These are phyloP conservation scores for Didymella lethalis DNA, from an alignment of 2,329 filamentous ascomycete species.

Conservation along the genomic window DNA sequence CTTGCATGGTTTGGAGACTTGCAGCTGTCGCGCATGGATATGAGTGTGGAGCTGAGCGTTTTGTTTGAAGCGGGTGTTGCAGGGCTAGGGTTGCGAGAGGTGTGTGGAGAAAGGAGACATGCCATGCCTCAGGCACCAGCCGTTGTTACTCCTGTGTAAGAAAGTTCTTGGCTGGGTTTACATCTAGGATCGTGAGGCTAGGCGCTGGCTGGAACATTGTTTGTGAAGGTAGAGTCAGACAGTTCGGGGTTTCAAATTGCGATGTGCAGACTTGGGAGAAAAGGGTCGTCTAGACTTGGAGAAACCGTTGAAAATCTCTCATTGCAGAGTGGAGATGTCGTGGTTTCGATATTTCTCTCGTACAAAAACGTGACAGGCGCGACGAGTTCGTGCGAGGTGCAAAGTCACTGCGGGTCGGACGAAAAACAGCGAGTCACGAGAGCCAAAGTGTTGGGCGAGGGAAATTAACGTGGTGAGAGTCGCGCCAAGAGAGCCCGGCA, in stretches of 20 bases:
- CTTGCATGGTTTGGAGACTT: not conserved
- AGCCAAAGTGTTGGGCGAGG: conserved; percentile 10
- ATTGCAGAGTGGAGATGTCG: not conserved
- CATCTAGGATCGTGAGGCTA: not conserved
- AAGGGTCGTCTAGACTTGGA: conserved; percentile 10
- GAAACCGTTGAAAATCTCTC: conserved; percentile 1
- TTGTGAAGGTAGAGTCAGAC: conserved; percentile 16
- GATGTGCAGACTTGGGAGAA: conserved; percentile 14
- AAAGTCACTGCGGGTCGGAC: conserved; percentile 16
- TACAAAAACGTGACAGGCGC: not conserved
- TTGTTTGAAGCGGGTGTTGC: not conserved
- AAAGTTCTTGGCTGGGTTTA: not conserved
- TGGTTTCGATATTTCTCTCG: conserved; percentile 11
- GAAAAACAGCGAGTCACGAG: conserved; percentile 19
- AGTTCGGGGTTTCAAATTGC: conserved; percentile 9
- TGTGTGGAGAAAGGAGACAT: conserved; percentile 4
- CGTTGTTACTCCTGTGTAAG: not conserved
- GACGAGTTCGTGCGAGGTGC: conserved; percentile 16
- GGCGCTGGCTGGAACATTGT: conserved; percentile 3
- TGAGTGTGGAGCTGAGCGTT: not conserved
- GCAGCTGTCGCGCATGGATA: not conserved
- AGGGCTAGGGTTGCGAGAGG: not conserved
- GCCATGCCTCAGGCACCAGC: conserved; percentile 11
- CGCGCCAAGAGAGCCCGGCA: conserved; percentile 10
- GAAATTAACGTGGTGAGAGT: conserved; percentile 16